These are phyloP conservation scores for Cladosporium velox DNA, from an alignment of 2,329 filamentous ascomycete species.

Conservation along the genomic window DNA sequence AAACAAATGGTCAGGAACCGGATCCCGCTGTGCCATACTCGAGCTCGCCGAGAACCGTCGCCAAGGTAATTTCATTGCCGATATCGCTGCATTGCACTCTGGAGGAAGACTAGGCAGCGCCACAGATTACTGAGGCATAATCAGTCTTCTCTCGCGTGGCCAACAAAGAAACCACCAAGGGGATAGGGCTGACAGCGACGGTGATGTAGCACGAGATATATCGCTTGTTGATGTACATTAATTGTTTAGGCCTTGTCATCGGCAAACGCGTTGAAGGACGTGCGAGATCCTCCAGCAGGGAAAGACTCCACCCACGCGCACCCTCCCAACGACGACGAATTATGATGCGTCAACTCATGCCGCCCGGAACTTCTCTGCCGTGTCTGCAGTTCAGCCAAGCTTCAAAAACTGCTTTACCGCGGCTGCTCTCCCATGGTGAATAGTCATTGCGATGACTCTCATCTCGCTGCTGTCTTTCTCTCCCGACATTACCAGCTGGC, in stretches of 20 bases:
- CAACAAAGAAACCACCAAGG: background rate
- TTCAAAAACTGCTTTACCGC: background rate
- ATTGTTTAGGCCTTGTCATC: background rate
- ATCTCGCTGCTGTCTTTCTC: background rate
- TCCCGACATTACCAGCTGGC: background rate
- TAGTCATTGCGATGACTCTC: background rate
- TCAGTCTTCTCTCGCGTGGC: background rate
- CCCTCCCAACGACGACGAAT: background rate
- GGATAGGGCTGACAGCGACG: background rate
- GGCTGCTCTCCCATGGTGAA: background rate
- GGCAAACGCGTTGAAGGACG: constrained; percentile 6
- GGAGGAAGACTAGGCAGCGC: background rate
- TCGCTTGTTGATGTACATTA: background rate
- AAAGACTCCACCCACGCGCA: background rate
- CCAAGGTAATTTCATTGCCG: background rate
- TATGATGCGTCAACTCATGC: background rate
- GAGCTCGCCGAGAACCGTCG: background rate
- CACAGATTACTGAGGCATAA: background rate
- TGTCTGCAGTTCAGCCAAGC: background rate
- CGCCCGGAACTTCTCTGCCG: constrained; percentile 5
- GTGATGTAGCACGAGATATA: background rate
- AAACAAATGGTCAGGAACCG: background rate
- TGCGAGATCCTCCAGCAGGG: constrained; percentile 3
- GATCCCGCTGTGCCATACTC: background rate
- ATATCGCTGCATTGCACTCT: background rate